Base-by-base conservation (phyloP, 2,329 filamentous ascomycete species). In the Paramyrothecium sp. region DNA sequence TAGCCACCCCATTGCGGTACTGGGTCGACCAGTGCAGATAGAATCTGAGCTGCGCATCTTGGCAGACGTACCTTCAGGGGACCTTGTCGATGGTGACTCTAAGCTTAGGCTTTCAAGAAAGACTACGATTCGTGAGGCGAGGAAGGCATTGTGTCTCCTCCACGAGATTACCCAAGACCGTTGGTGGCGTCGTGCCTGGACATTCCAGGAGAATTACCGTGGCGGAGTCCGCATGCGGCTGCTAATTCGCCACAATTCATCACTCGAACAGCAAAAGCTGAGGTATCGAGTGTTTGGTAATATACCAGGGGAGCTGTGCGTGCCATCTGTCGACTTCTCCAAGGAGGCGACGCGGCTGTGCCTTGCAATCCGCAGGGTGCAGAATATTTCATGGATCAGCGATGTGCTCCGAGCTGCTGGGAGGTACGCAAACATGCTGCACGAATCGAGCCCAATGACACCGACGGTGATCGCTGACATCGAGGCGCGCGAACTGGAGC, bases 121-220 rank as follows among this genome's bases (percentile, higher is more conserved):
- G 0, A 55, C 59, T 17, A 51, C 54, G 7, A 21, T 58, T 12
- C 10, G 22, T 0, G 34, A 58, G 48, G 68, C 61, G 1, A 56
- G 10, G 3, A 56, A 61, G 11, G 65, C 65, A 26, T 34, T 72
- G 1, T 3, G 46, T 1, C 20, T 72, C 1, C 52, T 72, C 2
- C 33, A 56, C 10, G 55, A 62, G 12, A 68, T 72, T 38, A 71
- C 65, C 0, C 44, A 30, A 1, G 69, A 70, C 12, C 46, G 51
- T 3, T 72, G 68, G 70, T 73, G 68, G 69, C 56, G 53, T 1
- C 61, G 69, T 17, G 70, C 68, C 3, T 73, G 70, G 69, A 72
- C 67, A 1, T 73, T 70, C 30, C 70, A 73, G 19, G 69, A 73
- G 54, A 73, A 69, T 47, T 73, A 73, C 34, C 61, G 65, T 26